Base-by-base conservation (phyloP, 805 yeast genomes). In the Pichia deserticola region DNA sequence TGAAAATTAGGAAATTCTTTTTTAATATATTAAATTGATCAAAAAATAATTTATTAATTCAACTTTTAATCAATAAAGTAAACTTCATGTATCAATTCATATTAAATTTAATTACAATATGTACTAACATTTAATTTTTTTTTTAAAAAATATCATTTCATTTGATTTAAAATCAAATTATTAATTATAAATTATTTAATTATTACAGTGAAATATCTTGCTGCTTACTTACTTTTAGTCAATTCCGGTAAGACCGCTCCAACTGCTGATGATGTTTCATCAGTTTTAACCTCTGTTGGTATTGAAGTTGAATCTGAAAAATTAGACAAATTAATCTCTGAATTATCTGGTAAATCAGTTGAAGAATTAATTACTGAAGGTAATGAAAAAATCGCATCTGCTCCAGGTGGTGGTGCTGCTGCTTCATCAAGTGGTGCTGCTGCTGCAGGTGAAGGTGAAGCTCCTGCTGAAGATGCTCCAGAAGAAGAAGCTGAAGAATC, bases 201-300 rank as follows among this genome's bases (percentile, higher is more conserved):
- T 50, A 5, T 42, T 46, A 46, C 54, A 76, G 80, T 86, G 93
- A 86, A 85, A 78, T 86, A 86, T 84, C 79, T 86, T 78, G 95
- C 95, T 77, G 92, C 95, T 77, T 86, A 86, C 80, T 84, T 86
- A 75, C 82, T 86, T 76, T 84, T 86, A 73, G 84, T 76, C 68
- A 86, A 86, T 76, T 89, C 90, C 75, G 93, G 92, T 76, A 84
- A 82, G 78, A 72, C 86, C 67, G 59, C 86, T 64, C 93, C 95
- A 74, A 73, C 90, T 58, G 86, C 86, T 63, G 76, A 83, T 60
- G 89, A 84, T 74, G 77, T 86, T 75, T 73, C 84, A 71, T 58
- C 81, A 57, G 79, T 85, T 61, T 75, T 86, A 67, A 81, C 81
- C 68, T 68, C 92, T 52, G 88, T 84, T 58, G 89, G 89, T 72